Evolutionary conservation across 2,329 filamentous ascomycete genomes (phyloP), one percentile per base, ranked within the genome.

Genomic region (Trematosphaeria pertusa): DNA sequence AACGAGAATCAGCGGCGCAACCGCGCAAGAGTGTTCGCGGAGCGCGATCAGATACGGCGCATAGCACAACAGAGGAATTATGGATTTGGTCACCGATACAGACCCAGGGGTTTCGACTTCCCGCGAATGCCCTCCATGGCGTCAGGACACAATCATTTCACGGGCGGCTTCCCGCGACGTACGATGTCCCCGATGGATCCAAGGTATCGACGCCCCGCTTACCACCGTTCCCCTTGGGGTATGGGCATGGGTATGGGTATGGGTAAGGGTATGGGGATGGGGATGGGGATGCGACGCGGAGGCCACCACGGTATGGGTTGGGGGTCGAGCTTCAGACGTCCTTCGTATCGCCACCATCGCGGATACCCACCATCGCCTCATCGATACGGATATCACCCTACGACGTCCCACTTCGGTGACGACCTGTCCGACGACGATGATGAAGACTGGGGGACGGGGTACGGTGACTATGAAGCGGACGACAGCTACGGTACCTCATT

Each of bases 1-100:
- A 42, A 49, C 12, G 53, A 55, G 11, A 59, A 55, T 19, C 30
- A 34, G 18, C 49, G 49, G 12, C 36, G 37, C 4, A 56, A 54
- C 19, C 42, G 38, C 18, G 26, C 44, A n/a, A 35, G 46, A n/a
- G n/a, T n/a, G n/a, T n/a, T n/a, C n/a, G n/a, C n/a, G n/a, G n/a
- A n/a, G n/a, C n/a, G n/a, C n/a, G n/a, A n/a, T n/a, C n/a, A n/a
- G n/a, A n/a, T n/a, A 30, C 37, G 37, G 14, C 18, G 21, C 11
- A 30, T 24, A n/a, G 21, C n/a, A 11, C n/a, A 32, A n/a, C 6
- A 15, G 28, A 10, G 42, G 15, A 7, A 32, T 32, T 24, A 19
- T 22, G 15, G 34, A 24, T 7, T 19, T 24, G 15, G 15, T 11
- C 37, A 21, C 19, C 17, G 11, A 26, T 37, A 11, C 19, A 15